These are phyloP conservation scores for Sporothrix inflata DNA, from an alignment of 2,329 filamentous ascomycete species.

Conservation along the genomic window DNA sequence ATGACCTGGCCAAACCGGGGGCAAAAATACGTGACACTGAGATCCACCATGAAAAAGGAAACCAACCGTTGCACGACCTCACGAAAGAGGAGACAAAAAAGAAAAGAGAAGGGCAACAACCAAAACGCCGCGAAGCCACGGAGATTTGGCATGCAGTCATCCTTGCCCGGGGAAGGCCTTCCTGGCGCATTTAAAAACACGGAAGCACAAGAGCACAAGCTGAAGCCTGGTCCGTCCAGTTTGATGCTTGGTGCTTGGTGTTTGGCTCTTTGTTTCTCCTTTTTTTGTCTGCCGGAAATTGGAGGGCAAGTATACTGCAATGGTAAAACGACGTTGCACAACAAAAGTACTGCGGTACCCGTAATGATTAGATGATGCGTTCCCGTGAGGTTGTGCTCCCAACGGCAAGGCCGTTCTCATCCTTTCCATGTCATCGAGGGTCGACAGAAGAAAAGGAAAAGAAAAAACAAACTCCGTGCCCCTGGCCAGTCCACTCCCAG, in stretches of 20 bases:
- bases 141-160: not conserved
- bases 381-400: no score
- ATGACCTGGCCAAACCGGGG: not conserved
- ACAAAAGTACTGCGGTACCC: not conserved
- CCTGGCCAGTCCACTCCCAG: not conserved
- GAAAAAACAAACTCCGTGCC: not conserved
- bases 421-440: no score
- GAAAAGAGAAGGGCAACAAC: not conserved
- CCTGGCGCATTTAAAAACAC: not conserved
- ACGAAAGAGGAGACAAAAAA: not conserved
- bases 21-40: not conserved
- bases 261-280: not conserved
- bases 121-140: not conserved
- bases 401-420: no score
- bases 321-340: not conserved
- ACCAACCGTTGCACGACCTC: not conserved
- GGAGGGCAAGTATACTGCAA: constrained; percentile 1
- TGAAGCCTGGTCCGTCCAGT: not conserved
- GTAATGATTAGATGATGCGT: no score
- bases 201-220: not conserved
- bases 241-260: not conserved
- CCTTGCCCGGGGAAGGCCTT: not conserved
- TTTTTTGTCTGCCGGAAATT: constrained; percentile 4
- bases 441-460: not conserved
- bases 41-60: not conserved